Evolutionary conservation across 345 rosid genomes (phyloP).

Genomic region (Tarenaya hassleriana): DNA sequence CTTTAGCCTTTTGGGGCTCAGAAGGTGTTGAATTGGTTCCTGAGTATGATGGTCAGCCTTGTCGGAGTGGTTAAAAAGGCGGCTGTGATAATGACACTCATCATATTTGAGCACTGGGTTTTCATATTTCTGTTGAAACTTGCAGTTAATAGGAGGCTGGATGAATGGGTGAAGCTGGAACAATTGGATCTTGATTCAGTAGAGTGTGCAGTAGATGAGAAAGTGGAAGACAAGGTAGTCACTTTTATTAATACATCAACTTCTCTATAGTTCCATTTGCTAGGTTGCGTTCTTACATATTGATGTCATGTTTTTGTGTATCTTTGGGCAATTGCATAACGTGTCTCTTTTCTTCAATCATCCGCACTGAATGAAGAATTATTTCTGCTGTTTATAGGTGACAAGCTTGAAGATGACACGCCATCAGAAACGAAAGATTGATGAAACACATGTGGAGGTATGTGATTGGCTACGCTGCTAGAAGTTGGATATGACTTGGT

Average conservation of each 20-base stretch:
- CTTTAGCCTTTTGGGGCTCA: no score
- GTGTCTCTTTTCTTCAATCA: not conserved
- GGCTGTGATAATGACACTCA: no score
- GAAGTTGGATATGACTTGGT: no score
- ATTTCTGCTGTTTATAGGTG: constrained; percentile 41
- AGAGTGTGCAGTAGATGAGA: constrained; percentile 87
- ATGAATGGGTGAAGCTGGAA: constrained; percentile 95
- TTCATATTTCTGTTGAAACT: not conserved
- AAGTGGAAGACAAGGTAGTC: constrained; percentile 91
- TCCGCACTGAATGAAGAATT: not conserved
- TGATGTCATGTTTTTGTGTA: not conserved
- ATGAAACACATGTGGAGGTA: constrained; percentile 95
- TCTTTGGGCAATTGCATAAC: not conserved
- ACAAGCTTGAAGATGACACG: constrained; percentile 96
- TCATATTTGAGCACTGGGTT: no score
- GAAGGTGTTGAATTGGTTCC: no score
- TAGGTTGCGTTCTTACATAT: not conserved
- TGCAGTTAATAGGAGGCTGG: constrained; percentile 92
- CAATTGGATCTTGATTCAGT: constrained; percentile 89
- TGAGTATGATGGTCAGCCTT: no score
- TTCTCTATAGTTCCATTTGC: no score
- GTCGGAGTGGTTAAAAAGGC: no score
- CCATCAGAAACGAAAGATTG: constrained; percentile 95
- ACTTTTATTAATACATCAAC: not conserved
- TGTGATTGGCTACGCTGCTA: not conserved